These are phyloP conservation scores for Eutrema japonicum DNA, from an alignment of 345 rosid species.

Conservation along the genomic window DNA sequence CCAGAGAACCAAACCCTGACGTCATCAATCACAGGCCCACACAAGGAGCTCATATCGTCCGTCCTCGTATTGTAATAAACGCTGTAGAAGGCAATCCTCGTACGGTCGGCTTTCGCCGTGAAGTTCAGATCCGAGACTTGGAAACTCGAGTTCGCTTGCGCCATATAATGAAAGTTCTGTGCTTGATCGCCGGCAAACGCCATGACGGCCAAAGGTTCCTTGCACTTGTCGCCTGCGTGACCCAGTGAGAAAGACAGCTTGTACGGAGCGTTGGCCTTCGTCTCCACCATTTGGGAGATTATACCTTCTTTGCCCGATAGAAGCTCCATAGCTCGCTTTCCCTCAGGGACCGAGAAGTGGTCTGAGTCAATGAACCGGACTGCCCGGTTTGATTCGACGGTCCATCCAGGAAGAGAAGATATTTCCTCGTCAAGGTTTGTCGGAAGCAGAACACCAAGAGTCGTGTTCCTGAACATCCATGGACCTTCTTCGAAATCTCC, in stretches of 20 bases:
- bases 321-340: conserved; percentile 88
- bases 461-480: conserved; percentile 82
- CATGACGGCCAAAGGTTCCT: conserved; percentile 84
- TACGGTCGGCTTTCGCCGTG: conserved; percentile 82
- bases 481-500: conserved; percentile 95
- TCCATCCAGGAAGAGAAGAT: conserved; percentile 93
- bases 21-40: conserved; percentile 96
- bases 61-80: conserved; percentile 88
- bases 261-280: conserved; percentile 59
- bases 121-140: conserved; percentile 63
- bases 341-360: conserved; percentile 77
- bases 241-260: conserved; percentile 69
- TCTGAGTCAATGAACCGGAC: conserved; percentile 82
- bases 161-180: conserved; percentile 68
- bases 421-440: conserved; percentile 85
- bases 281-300: conserved; percentile 89
- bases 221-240: conserved; percentile 86
- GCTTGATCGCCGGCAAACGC: conserved; percentile 98
- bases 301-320: conserved; percentile 96
- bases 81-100: conserved; percentile 85
- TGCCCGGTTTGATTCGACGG: conserved; percentile 83
- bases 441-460: conserved; percentile 83
- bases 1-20: conserved; percentile 75
- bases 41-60: conserved; percentile 90
- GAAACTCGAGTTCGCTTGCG: conserved; percentile 67